Base-by-base conservation (phyloP, 2,329 filamentous ascomycete species). In the Ustulina deusta region DNA sequence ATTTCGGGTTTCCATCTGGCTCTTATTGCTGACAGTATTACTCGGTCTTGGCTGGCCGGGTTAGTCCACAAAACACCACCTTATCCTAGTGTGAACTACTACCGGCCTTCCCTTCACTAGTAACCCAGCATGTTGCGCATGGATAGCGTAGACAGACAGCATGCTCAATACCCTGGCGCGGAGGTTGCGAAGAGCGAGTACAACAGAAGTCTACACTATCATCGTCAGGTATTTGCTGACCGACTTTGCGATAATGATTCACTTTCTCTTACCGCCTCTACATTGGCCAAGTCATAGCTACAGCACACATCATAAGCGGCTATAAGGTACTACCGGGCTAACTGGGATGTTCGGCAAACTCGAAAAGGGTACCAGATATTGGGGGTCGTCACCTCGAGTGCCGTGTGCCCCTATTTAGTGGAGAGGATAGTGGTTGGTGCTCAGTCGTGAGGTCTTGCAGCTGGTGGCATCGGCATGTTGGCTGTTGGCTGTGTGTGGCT, bases 391-490 rank as follows among this genome's bases (percentile, higher is more conserved):
- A 64, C 56, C 57, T 66, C 59, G 64, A 62, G 69, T 62, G 61
- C 69, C 68, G 61, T 32, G 51, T 27, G 65, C 57, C 59, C 60
- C 66, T 55, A 54, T 70, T 67, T 63, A 62, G 46, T 46, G 54
- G 69, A 67, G 68, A 61, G 42, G 17, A 49, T 20, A 27, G 44
- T 22, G 42, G 54, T 56, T 56, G 54, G 54, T 56, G 36, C 32
- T 74, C 65, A 57, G 55, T 71, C 63, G 63, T 29, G 66, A 67
- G 69, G 27, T 55, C 69, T 46, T 72, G 68, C 64, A 51, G 58
- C 32, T 36, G 48, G 51, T 48, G 65, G 36, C 54, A 56, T 42
- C 54, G 38, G 52, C 22, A 52, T 29, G 42, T 13, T 44, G 25
- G 27, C n/a, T 63, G 63, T 58, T 66, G 59, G 46, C 15, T 58